A percentile compares a stretch with the other conserved stretches of the same genome.
Evolutionary conservation across 441 rosid species (phyloP).

Genomic region (Gossypium trilobum): DNA sequence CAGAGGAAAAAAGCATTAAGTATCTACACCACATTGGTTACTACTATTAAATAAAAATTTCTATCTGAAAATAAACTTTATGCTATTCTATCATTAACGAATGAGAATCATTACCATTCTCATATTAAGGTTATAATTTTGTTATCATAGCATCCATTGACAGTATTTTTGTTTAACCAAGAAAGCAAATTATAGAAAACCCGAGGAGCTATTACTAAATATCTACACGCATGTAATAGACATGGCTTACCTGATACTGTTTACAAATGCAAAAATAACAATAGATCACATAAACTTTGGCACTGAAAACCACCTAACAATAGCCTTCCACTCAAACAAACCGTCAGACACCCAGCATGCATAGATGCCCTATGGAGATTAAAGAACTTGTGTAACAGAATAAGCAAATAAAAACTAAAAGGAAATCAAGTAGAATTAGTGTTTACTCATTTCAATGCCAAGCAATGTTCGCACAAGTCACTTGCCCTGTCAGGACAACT

Average conservation of each 20-base stretch:
- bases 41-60: not conserved
- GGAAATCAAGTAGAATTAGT: not conserved
- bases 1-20: not conserved
- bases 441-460: not conserved
- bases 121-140: not conserved
- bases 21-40: not conserved
- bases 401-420: not conserved
- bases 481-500: not conserved
- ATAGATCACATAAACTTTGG: conserved; percentile 6
- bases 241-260: not conserved
- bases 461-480: conserved; percentile 11
- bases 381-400: not conserved
- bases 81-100: not conserved
- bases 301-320: not conserved
- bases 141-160: not conserved
- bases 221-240: not conserved
- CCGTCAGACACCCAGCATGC: not conserved
- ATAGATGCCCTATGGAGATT: not conserved
- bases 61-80: not conserved
- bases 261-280: not conserved
- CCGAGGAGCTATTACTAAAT: not conserved
- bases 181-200: not conserved
- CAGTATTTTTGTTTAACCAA: not conserved
- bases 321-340: not conserved
- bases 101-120: not conserved